Evolutionary conservation across 129 eudicot genomes (phyloP).

Genomic region (Arctium minus): DNA sequence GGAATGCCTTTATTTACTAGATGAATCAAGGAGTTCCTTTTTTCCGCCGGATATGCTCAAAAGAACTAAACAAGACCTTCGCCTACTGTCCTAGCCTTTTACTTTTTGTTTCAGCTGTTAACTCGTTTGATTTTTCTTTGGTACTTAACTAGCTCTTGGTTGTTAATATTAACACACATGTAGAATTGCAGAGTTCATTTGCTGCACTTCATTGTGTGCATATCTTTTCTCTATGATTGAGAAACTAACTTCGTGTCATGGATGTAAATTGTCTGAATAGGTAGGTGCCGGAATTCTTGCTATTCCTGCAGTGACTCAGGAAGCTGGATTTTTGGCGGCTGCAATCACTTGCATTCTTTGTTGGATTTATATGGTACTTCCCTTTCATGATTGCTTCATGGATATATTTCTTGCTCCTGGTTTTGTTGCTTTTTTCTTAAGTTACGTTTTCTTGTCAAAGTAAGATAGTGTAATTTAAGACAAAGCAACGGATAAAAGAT

Average conservation of each 20-base stretch:
- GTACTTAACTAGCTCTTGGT: not conserved
- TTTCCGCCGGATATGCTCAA: not conserved
- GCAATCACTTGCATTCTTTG: conserved; percentile 75
- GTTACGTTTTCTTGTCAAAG: not conserved
- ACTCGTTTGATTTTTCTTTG: not conserved
- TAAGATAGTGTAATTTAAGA: not conserved
- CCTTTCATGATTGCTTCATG: not conserved
- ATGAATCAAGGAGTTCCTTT: not conserved
- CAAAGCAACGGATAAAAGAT: not conserved
- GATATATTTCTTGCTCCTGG: not conserved
- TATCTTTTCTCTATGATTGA: not conserved
- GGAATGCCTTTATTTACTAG: not conserved
- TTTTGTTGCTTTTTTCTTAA: not conserved
- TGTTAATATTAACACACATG: not conserved
- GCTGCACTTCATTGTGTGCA: not conserved
- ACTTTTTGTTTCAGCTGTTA: not conserved
- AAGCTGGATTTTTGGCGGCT: conserved; percentile 95
- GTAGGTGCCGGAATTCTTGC: conserved; percentile 99
- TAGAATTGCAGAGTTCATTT: not conserved
- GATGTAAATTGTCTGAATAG: conserved; percentile 34
- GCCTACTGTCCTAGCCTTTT: not conserved
- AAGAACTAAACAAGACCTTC: not conserved
- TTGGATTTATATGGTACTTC: conserved; percentile 86
- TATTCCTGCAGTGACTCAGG: conserved; percentile 98
- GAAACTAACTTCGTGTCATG: not conserved